Base-by-base conservation (phyloP, 148 eudicot species). In the Fagopyrum tataricum region DNA sequence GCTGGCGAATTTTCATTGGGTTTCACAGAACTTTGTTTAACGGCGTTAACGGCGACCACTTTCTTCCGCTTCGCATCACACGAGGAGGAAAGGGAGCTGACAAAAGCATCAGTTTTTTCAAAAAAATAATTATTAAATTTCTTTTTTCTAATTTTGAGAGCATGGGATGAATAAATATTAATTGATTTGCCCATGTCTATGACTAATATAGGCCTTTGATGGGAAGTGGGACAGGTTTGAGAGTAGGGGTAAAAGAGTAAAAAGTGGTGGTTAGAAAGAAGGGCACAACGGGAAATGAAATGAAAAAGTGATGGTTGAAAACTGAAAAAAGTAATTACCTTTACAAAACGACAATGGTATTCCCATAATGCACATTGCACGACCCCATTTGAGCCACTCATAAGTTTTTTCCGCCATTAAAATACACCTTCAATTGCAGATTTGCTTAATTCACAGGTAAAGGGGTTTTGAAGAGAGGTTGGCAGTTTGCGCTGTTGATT, bases 81-180 rank as follows among this genome's bases (percentile, higher is more conserved):
- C 69, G 69, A 64, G 69, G 69, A 64, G 69, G 39, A 37, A 64
- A 64, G 69, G 68, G 18, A 37, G 17, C 69, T 64, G 69, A 64
- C 69, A 64, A 37, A 37, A 64, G 69, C 44, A 64, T 64, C 69
- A 64, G 13, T 37, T 62, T 62, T 31, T 62, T 12, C 7, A 44
- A 10, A 10, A 10, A 44, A 44, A 44, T 6, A 44, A 55, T 4
- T 13, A 0, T 4, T 13, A 0, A 13, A 12, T 31, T 62, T 39
- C 40, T 6, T 59, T 59, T 59, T 59, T 17, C 13, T 59, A 59
- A 6, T 56, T 56, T 56, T 56, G 31, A 20, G 31, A 59, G 66
- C 20, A 59, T 59, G 20, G 39, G 37, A 31, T 31, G 37, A 31
- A 31, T 31, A 31, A 31, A 59, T 9, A 15, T 15, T 46, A 46